Evolutionary conservation across 805 yeast species (phyloP).

Genomic region (Lipomyces chichibuensis): DNA sequence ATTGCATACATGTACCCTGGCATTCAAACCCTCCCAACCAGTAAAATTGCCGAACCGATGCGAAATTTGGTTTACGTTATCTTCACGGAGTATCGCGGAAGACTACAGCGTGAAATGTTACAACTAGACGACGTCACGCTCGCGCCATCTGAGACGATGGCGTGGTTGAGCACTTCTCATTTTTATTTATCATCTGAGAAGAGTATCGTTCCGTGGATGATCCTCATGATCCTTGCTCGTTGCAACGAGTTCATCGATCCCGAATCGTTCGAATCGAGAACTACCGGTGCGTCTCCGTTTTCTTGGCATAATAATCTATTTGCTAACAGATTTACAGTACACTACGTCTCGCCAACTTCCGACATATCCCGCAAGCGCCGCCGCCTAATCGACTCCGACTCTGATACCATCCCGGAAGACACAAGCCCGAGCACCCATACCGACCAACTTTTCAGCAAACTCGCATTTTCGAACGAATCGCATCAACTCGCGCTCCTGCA

Average conservation of each 20-base stretch:
- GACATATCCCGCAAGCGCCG: constrained; percentile 9
- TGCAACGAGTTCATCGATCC: constrained; percentile 10
- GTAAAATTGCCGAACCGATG: constrained; percentile 8
- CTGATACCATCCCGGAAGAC: neutral
- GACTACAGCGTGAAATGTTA: constrained; percentile 18
- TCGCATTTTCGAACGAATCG: neutral
- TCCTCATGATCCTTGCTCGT: constrained; percentile 22
- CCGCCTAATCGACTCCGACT: constrained; percentile 3
- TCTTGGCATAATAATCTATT: neutral
- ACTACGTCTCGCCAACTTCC: neutral
- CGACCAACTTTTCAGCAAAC: constrained; percentile 1
- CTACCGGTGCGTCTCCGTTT: neutral
- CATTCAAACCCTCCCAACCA: constrained; percentile 1
- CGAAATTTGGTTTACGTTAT: constrained; percentile 8
- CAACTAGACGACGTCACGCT: constrained; percentile 22
- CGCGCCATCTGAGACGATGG: neutral
- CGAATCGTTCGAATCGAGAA: neutral
- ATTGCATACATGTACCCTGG: constrained; percentile 18
- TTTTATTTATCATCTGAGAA: constrained; percentile 17
- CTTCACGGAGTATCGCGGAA: constrained; percentile 18
- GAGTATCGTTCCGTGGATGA: constrained; percentile 18
- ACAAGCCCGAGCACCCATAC: neutral
- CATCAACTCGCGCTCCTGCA: constrained; percentile 17
- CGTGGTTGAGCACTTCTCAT: constrained; percentile 10
- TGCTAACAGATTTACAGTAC: neutral